These are phyloP conservation scores for Carex pumila DNA, from an alignment of 176 grass and related monocot genomes.

Conservation along the genomic window DNA sequence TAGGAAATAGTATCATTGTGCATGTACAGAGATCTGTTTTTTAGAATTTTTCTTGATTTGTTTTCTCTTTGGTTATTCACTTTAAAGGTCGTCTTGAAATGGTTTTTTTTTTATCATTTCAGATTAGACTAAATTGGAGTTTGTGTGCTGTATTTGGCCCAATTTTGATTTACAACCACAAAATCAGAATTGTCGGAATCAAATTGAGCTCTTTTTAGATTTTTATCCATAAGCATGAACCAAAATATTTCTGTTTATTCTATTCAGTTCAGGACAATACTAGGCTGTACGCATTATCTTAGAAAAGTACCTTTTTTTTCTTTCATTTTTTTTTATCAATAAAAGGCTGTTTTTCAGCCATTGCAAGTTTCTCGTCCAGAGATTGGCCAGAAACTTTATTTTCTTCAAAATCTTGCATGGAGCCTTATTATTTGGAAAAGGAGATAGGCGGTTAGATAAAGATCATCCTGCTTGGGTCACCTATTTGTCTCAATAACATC, in stretches of 20 bases:
- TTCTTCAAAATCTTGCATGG: neutral
- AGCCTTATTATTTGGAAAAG: slow-evolving; percentile 6
- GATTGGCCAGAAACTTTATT: no score
- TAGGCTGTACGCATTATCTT: no score
- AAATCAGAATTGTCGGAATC: neutral
- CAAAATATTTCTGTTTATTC: neutral
- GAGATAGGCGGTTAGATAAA: neutral
- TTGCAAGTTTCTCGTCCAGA: no score
- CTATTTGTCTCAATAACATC: neutral
- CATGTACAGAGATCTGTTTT: neutral
- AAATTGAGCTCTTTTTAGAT: neutral
- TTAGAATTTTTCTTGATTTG: neutral
- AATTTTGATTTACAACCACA: neutral
- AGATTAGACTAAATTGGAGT: neutral
- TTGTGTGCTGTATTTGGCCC: neutral
- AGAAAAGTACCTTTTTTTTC: no score
- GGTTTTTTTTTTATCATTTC: neutral
- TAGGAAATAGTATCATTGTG: neutral
- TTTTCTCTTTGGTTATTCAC: neutral
- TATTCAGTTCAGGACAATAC: neutral
- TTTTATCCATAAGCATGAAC: neutral
- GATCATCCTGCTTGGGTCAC: slow-evolving; percentile 1
- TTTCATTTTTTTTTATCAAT: no score
- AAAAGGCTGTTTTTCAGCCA: no score
- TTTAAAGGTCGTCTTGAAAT: neutral